Conservation (phyloP, 345 rosid species). For the Citropsis articulata region DNA sequence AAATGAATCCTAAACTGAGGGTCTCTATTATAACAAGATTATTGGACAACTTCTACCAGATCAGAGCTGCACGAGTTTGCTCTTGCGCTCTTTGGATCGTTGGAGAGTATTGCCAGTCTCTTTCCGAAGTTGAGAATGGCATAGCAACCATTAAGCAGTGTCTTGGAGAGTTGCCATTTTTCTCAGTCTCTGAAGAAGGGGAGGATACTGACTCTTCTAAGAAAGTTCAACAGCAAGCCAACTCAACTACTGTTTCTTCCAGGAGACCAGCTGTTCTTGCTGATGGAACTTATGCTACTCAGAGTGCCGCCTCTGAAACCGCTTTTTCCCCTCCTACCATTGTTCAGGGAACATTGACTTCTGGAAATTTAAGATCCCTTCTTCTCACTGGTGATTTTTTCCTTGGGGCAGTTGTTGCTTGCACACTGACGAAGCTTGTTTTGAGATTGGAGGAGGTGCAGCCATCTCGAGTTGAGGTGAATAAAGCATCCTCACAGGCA, state of each 20-base stretch:
- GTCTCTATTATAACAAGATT: slow-evolving; percentile 87
- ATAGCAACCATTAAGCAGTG: slow-evolving; percentile 78
- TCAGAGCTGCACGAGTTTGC: slow-evolving; percentile 83
- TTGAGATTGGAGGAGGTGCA: slow-evolving; percentile 96
- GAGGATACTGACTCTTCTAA: slow-evolving; percentile 61
- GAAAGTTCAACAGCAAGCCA: slow-evolving; percentile 54
- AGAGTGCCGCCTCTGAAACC: slow-evolving; percentile 92
- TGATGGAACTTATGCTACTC: slow-evolving; percentile 90
- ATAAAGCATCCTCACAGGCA: slow-evolving; percentile 58
- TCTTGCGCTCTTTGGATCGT: slow-evolving; percentile 91
- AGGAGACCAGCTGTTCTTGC: slow-evolving; percentile 83
- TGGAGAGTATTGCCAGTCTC: slow-evolving; percentile 85
- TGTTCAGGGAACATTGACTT: slow-evolving; percentile 69
- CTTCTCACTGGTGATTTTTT: slow-evolving; percentile 93
- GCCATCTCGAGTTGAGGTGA: slow-evolving; percentile 71
- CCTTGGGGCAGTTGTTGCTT: slow-evolving; percentile 96
- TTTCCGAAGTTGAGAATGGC: slow-evolving; percentile 86
- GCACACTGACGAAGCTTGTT: slow-evolving; percentile 87
- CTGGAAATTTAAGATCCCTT: slow-evolving; percentile 87
- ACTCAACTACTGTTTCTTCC: slow-evolving; percentile 62
- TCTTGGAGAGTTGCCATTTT: slow-evolving; percentile 85
- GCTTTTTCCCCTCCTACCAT: slow-evolving; percentile 73
- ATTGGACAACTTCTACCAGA: slow-evolving; percentile 85
- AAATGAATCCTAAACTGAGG: slow-evolving; percentile 77
- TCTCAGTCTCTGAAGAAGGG: slow-evolving; percentile 63